Evolutionary conservation across 208 protist genomes (phyloP).

Genomic region (Crithidia fasciculata): DNA sequence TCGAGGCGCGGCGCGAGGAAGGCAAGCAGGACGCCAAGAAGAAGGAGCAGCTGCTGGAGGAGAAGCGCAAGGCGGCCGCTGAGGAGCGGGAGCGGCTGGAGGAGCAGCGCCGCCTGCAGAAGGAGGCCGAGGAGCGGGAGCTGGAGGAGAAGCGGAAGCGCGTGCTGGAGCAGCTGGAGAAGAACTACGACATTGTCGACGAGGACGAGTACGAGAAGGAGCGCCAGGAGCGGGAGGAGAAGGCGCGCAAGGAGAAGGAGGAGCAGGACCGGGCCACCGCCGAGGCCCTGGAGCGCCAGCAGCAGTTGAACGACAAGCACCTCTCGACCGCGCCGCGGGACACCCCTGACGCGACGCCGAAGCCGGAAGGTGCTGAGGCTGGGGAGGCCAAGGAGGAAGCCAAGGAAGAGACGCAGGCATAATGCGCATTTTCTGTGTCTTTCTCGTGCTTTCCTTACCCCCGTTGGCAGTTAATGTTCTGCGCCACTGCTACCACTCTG

Average conservation of each 20-base stretch:
- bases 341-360: neutral
- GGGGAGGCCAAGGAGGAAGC: neutral
- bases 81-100: slow-evolving; percentile 47
- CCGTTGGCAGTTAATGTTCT: too few species aligned
- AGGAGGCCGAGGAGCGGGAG: slow-evolving; percentile 53
- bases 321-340: neutral
- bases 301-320: slow-evolving; percentile 28
- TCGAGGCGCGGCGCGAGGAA: slow-evolving; percentile 20
- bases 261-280: slow-evolving; percentile 37
- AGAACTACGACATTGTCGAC: slow-evolving; percentile 66
- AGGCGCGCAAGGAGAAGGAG: slow-evolving; percentile 38
- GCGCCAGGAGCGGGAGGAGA: slow-evolving; percentile 44
- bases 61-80: slow-evolving; percentile 38
- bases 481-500: too few species aligned
- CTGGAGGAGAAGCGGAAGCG: slow-evolving; percentile 53
- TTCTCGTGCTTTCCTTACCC: too few species aligned
- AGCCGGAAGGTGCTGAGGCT: neutral
- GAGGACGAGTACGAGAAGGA: slow-evolving; percentile 45
- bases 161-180: slow-evolving; percentile 57
- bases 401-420: neutral
- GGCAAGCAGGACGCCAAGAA: slow-evolving; percentile 30
- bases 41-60: slow-evolving; percentile 38
- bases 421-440: too few species aligned
- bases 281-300: slow-evolving; percentile 20
- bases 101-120: slow-evolving; percentile 42